Conservation (phyloP, 1,284 basidiomycete species). For the Cryptococcus sp. region DNA sequence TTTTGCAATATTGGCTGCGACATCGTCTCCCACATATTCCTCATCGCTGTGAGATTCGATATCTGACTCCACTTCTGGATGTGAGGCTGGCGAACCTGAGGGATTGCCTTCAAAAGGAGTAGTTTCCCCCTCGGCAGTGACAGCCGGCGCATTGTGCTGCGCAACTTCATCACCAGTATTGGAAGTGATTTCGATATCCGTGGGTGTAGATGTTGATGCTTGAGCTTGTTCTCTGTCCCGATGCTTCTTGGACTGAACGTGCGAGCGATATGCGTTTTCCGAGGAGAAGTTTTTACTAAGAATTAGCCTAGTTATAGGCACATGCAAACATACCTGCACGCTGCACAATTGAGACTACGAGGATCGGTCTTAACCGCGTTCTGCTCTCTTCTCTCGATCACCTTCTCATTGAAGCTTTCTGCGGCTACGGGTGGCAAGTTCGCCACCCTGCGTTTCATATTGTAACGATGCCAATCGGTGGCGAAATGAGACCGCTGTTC, state of each 20-base stretch:
- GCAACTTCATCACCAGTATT: too few relatives aligned
- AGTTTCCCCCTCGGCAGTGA: neutral
- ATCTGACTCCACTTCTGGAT: neutral
- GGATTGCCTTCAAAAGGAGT: too few relatives aligned
- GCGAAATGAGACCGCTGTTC: constrained; percentile 90
- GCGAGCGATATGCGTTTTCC: constrained; percentile 84
- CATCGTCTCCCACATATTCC: constrained; percentile 56
- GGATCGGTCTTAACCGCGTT: constrained; percentile 67
- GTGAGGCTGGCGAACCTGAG: neutral
- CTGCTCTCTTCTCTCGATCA: constrained; percentile 74
- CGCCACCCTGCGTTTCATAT: constrained; percentile 96
- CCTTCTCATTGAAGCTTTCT: constrained; percentile 83
- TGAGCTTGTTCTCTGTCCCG: constrained; percentile 66
- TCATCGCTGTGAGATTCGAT: constrained; percentile 51
- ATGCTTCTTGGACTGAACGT: constrained; percentile 88
- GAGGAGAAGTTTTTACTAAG: constrained; percentile 84
- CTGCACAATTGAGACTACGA: constrained; percentile 67
- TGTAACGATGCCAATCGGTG: constrained; percentile 95
- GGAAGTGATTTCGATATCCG: too few relatives aligned
- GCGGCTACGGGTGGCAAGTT: constrained; percentile 82
- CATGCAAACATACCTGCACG: constrained; percentile 68
- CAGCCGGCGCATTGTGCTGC: too few relatives aligned
- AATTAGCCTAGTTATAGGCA: constrained; percentile 1
- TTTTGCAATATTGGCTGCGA: constrained; percentile 70
- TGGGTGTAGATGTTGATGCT: neutral